These are phyloP conservation scores for Zygoascus meyerae DNA, from an alignment of 1,139 yeast species.

Conservation along the genomic window DNA sequence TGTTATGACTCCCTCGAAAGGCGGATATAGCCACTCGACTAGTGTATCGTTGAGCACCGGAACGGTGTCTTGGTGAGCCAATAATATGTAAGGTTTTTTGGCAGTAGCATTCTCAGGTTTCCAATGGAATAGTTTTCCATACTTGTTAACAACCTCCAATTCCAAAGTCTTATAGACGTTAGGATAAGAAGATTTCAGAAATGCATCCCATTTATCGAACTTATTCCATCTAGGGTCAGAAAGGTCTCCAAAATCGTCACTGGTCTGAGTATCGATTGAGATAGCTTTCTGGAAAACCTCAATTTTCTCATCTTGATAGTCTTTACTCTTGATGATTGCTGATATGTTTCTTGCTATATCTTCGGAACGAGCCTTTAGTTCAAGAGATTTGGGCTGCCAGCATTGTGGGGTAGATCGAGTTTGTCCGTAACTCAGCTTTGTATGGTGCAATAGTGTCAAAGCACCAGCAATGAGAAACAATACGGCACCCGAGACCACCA, in stretches of 20 bases:
- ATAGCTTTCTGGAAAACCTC: background rate
- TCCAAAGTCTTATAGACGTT: background rate
- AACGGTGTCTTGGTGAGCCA: slow-evolving; percentile 81
- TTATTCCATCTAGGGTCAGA: background rate
- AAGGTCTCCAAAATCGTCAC: background rate
- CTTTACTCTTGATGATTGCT: background rate
- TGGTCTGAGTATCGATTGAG: background rate
- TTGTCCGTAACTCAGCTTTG: background rate
- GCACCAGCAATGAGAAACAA: no score
- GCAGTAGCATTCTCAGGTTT: background rate
- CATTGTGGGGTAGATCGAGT: background rate
- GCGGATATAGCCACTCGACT: slow-evolving; percentile 60
- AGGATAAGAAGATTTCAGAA: background rate
- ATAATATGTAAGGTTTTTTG: slow-evolving; percentile 56
- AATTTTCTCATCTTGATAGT: background rate
- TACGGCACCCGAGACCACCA: no score
- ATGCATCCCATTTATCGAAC: background rate
- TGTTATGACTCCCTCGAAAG: slow-evolving; percentile 64
- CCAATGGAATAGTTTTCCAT: slow-evolving; percentile 1
- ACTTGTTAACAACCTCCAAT: background rate
- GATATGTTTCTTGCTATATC: background rate
- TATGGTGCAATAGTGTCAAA: no score
- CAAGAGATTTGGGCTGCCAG: slow-evolving; percentile 2
- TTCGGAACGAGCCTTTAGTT: background rate
- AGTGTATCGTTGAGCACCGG: slow-evolving; percentile 62